These are phyloP conservation scores for Mycena vitilis DNA, from an alignment of 768 basidiomycete species.

Conservation along the genomic window DNA sequence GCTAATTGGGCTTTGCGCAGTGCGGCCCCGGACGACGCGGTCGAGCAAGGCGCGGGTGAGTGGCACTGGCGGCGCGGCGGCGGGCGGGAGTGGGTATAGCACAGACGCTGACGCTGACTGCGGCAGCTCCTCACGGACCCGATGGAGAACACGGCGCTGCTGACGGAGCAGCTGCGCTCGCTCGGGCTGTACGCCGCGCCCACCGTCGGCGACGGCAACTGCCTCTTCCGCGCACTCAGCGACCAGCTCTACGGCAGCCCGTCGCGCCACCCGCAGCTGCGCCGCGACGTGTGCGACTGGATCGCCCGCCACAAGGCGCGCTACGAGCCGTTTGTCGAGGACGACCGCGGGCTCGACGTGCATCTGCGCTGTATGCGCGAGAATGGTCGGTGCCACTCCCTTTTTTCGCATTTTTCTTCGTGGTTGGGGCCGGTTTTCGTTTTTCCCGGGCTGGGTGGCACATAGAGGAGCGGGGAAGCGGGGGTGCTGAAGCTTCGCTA, in stretches of 20 bases:
- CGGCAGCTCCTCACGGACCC: conserved; percentile 65
- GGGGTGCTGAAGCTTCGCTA: too few species aligned
- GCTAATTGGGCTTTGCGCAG: conserved; percentile 44
- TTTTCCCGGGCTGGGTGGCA: neutral
- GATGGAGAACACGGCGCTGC: conserved; percentile 69
- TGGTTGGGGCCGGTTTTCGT: conserved; percentile 1
- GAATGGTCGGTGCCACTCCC: conserved; percentile 61
- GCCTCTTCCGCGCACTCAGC: conserved; percentile 90
- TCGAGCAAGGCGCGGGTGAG: conserved; percentile 68
- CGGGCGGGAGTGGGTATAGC: neutral
- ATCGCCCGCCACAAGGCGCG: conserved; percentile 74
- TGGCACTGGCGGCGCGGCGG: conserved; percentile 38
- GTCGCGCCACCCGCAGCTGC: conserved; percentile 72
- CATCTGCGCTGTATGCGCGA: conserved; percentile 85
- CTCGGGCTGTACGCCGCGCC: conserved; percentile 89
- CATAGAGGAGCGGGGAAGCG: too few species aligned
- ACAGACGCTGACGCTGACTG: conserved; percentile 31
- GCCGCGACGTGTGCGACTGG: conserved; percentile 86
- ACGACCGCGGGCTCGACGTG: conserved; percentile 77
- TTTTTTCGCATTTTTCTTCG: conserved; percentile 13
- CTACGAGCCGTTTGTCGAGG: conserved; percentile 90
- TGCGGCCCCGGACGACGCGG: conserved; percentile 68
- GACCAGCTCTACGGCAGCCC: conserved; percentile 89
- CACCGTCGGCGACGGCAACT: conserved; percentile 92
- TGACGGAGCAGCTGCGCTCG: conserved; percentile 78